Conservation (phyloP, 164 flowering plant genomes). For the Litsea cubeba region DNA sequence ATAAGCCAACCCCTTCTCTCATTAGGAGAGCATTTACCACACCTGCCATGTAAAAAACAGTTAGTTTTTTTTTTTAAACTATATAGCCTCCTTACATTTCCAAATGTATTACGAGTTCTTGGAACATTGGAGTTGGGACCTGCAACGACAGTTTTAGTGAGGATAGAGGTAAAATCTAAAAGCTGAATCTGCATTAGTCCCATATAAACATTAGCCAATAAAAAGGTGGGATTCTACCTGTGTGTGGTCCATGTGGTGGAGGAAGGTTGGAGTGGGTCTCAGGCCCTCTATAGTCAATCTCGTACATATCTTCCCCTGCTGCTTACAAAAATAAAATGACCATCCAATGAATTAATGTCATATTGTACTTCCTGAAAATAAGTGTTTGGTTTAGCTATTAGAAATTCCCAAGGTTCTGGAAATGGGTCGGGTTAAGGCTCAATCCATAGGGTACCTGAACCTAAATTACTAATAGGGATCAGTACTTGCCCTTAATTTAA, state of each 20-base stretch:
- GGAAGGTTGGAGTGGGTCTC: constrained; percentile 71
- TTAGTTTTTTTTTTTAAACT: too few relatives aligned
- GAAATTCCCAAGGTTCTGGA: not conserved
- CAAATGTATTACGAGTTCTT: not conserved
- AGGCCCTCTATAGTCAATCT: constrained; percentile 87
- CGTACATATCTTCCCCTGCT: constrained; percentile 39
- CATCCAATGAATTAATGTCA: not conserved
- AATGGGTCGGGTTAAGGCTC: too few relatives aligned
- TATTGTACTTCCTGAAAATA: constrained; percentile 4
- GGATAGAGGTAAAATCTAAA: not conserved
- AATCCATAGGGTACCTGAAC: too few relatives aligned
- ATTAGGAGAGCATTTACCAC: too few relatives aligned
- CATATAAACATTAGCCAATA: not conserved
- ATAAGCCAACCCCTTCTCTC: too few relatives aligned
- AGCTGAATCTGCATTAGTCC: not conserved
- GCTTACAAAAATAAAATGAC: not conserved
- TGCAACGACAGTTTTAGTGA: not conserved
- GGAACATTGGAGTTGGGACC: not conserved
- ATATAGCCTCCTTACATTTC: not conserved
- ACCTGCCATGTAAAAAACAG: too few relatives aligned
- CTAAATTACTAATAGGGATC: too few relatives aligned
- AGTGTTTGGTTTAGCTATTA: not conserved
- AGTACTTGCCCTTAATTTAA: too few relatives aligned
- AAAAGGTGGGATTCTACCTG: not conserved
- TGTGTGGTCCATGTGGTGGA: constrained; percentile 37